Evolutionary conservation across 352 stramenopile species (phyloP), one percentile per base, ranked within the genome.

Genomic region (Phytophthora ramorum): DNA sequence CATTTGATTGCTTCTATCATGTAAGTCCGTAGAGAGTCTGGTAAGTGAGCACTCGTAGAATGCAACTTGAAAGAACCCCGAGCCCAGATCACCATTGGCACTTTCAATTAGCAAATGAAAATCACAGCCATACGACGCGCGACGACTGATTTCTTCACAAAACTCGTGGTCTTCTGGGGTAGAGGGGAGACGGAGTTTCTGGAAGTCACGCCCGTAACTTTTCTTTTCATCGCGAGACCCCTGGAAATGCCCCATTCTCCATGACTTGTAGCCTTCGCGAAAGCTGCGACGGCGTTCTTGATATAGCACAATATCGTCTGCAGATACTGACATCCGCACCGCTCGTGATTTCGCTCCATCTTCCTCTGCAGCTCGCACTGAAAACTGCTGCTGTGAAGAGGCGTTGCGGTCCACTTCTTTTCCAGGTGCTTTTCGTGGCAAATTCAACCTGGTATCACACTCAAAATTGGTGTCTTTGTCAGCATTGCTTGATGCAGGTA

Each of bases 21-120:
- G 70, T 12, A 81, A 59, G 28, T 82, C 70, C 3, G 68, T 73
- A 2, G 83, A 81, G 7, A 94, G 60, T n/a, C 74, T 73, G n/a
- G 73, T 69, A 7, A 94, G 53, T 4, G 85, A 93, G 49, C 87
- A 95, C 62, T 96, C 89, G 43, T 95, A 95, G 51, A 96, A 95
- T 8, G 86, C 82, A 55, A 96, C 83, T 56, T 95, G 89, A 55
- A 96, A 93, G 57, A 93, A 93, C 0, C 88, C 86, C 7, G 86
- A 93, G 0, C 85, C 80, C 6, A 88, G 32, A 6, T 51, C 49
- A 4, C 76, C 83, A 26, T 77, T 66, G n/a, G 69, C 56, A 54
- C 66, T 80, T 55, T 92, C 78, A 58, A 96, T 87, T 8, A 95
- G 51, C n/a, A 95, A 43, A 48, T 95, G 87, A 55, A 89, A 92